Percentiles rank a stretch among this genome's conserved stretches.
These are phyloP conservation scores for Stevia rebaudiana DNA, from an alignment of 140 eudicot species.

Conservation along the genomic window DNA sequence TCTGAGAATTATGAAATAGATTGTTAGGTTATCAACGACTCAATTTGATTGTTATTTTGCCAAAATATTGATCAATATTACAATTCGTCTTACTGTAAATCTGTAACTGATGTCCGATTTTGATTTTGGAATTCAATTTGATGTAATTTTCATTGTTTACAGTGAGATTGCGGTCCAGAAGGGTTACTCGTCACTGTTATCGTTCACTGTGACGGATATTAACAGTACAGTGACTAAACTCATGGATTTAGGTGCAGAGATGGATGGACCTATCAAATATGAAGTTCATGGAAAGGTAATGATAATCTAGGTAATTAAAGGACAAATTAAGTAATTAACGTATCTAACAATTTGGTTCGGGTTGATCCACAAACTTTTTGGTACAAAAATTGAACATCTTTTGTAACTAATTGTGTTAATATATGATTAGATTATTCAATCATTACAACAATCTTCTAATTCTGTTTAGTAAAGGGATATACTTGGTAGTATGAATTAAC, in stretches of 20 bases:
- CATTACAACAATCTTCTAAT: not conserved
- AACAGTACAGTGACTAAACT: constrained; percentile 65
- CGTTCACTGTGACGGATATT: constrained; percentile 79
- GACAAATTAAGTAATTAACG: no score
- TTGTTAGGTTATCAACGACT: not conserved
- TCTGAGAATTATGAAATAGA: not conserved
- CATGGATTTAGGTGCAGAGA: constrained; percentile 89
- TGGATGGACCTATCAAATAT: constrained; percentile 92
- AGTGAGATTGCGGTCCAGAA: constrained; percentile 58
- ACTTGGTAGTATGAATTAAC: not conserved
- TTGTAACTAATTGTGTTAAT: no score
- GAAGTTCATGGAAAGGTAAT: constrained; percentile 95
- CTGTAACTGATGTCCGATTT: not conserved
- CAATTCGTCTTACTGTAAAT: not conserved
- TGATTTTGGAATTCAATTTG: not conserved
- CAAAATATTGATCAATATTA: not conserved
- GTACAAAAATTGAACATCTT: no score
- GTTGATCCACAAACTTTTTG: no score
- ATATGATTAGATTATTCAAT: not conserved
- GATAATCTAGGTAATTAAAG: no score
- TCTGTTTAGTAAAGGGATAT: not conserved
- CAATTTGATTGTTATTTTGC: not conserved
- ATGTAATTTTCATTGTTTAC: constrained; percentile 19
- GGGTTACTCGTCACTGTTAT: constrained; percentile 79
- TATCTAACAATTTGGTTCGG: no score